These are phyloP conservation scores for Begonia fuchsioides DNA, from an alignment of 306 rosid genomes.

Conservation along the genomic window DNA sequence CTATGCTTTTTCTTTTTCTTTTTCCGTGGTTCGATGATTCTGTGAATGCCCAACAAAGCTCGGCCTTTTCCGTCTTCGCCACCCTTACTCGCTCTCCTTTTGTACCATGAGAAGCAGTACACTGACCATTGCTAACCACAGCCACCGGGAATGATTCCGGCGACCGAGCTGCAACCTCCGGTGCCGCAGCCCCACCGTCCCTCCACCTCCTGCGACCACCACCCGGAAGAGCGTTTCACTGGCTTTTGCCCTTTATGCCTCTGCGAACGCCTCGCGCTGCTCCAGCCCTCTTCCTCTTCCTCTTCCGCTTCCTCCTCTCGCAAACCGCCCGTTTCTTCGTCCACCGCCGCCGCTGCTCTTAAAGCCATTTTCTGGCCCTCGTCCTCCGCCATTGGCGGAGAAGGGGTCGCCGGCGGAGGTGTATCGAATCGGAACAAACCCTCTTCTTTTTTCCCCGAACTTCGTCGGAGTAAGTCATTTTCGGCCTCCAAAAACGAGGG, in stretches of 20 bases:
- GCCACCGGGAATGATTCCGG: slow-evolving; percentile 69
- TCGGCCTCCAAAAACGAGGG: slow-evolving; percentile 91
- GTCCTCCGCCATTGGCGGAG: slow-evolving; percentile 15
- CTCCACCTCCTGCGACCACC: slow-evolving; percentile 69
- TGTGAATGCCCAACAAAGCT: neutral
- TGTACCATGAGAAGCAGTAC: slow-evolving; percentile 71
- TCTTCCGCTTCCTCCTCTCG: slow-evolving; percentile 39
- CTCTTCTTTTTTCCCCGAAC: slow-evolving; percentile 66
- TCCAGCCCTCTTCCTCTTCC: slow-evolving; percentile 53
- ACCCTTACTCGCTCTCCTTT: neutral
- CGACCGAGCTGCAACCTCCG: slow-evolving; percentile 36
- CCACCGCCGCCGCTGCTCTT: slow-evolving; percentile 87
- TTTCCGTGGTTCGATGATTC: slow-evolving; percentile 3
- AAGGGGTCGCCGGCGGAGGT: slow-evolving; percentile 12
- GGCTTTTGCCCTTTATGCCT: slow-evolving; percentile 99
- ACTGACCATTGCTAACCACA: slow-evolving; percentile 12
- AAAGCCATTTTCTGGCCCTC: slow-evolving; percentile 74
- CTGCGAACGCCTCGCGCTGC: slow-evolving; percentile 90
- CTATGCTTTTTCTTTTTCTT: neutral
- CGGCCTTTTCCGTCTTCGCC: slow-evolving; percentile 10
- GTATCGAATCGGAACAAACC: slow-evolving; percentile 13
- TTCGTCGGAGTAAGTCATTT: slow-evolving; percentile 88
- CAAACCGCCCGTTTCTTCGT: slow-evolving; percentile 49
- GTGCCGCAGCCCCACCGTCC: slow-evolving; percentile 57
- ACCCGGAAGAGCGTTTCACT: slow-evolving; percentile 79